These are phyloP conservation scores for Glonium stellatum DNA, from an alignment of 495 filamentous ascomycete genomes.

Conservation along the genomic window DNA sequence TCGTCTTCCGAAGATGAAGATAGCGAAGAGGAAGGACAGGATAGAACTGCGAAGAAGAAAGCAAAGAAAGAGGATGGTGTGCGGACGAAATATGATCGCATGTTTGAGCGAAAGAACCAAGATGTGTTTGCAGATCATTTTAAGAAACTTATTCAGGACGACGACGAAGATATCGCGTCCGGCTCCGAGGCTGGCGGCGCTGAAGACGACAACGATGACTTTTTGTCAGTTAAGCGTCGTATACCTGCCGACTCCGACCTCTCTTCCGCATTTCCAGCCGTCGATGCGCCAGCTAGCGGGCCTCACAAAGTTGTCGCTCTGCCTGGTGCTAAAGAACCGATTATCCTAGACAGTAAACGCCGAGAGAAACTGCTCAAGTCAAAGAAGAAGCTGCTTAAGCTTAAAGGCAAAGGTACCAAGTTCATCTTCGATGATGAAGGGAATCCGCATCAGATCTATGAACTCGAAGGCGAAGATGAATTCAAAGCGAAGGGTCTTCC, in stretches of 20 bases:
- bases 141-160: conserved; percentile 70
- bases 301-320: conserved; percentile 38
- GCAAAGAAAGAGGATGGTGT: conserved; percentile 58
- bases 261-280: conserved; percentile 25
- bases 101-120: conserved; percentile 93
- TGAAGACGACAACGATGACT: conserved; percentile 63
- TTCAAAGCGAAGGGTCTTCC: conserved; percentile 70
- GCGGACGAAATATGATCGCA: conserved; percentile 88
- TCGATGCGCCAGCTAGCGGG: conserved; percentile 30
- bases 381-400: conserved; percentile 87
- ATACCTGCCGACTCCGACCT: conserved; percentile 45
- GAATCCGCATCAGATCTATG: conserved; percentile 72
- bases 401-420: conserved; percentile 75
- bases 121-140: conserved; percentile 92
- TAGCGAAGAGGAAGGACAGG: conserved; percentile 24
- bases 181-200: conserved; percentile 36
- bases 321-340: conserved; percentile 47
- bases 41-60: conserved; percentile 39
- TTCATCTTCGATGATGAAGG: conserved; percentile 92
- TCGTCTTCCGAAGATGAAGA: conserved; percentile 48
- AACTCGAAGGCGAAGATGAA: conserved; percentile 72
- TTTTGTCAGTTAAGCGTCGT: conserved; percentile 82
- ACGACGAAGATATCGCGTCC: conserved; percentile 32
- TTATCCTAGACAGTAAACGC: conserved; percentile 86
- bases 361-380: conserved; percentile 86